Conservation (phyloP, 345 rosid species). For the Clarkia xantiana region DNA sequence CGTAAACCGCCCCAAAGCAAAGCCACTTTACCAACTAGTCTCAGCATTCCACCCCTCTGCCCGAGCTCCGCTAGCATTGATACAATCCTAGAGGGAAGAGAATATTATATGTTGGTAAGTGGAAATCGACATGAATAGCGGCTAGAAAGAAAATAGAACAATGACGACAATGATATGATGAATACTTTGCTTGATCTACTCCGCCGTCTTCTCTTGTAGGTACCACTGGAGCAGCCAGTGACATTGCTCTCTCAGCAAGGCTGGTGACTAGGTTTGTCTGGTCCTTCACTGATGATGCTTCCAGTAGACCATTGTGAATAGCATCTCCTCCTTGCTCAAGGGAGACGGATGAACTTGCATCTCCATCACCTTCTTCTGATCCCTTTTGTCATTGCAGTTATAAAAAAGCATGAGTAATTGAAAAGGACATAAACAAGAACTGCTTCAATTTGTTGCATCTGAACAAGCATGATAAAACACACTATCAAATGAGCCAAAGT, state of each 20-base stretch:
- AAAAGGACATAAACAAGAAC: too few species aligned
- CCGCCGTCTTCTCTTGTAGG: slow-evolving; percentile 86
- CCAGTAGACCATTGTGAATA: slow-evolving; percentile 24
- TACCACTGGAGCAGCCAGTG: slow-evolving; percentile 86
- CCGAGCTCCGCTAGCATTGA: slow-evolving; percentile 76
- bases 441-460: too few species aligned
- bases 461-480: too few species aligned
- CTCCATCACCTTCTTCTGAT: slow-evolving; percentile 12
- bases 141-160: not conserved
- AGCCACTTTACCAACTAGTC: slow-evolving; percentile 82
- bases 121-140: slow-evolving; percentile 1
- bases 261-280: slow-evolving; percentile 42
- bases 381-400: slow-evolving; percentile 18
- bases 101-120: too few species aligned
- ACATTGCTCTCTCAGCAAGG: slow-evolving; percentile 93
- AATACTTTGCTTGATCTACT: slow-evolving; percentile 87
- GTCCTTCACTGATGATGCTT: slow-evolving; percentile 21
- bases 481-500: too few species aligned
- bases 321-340: slow-evolving; percentile 21
- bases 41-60: slow-evolving; percentile 84
- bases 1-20: slow-evolving; percentile 99
- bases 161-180: not conserved
- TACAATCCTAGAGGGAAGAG: slow-evolving; percentile 43
- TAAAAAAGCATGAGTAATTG: slow-evolving; percentile 4
- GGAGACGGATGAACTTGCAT: slow-evolving; percentile 18